Percentiles rank a stretch among this genome's conserved stretches.
Conservation (phyloP, 495 filamentous ascomycete genomes). For the Stereocaulon alpinum region DNA sequence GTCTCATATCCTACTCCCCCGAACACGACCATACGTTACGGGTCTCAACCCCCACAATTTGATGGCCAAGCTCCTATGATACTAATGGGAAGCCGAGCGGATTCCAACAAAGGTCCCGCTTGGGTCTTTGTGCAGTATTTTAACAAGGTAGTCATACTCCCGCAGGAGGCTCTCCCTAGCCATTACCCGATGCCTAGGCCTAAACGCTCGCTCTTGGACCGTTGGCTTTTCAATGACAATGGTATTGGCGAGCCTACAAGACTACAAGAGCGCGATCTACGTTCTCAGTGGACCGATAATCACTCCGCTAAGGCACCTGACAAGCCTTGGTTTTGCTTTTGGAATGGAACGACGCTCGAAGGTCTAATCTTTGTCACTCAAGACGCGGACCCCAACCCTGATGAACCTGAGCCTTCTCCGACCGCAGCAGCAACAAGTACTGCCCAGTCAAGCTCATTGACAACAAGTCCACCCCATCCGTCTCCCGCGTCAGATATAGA, state of each 20-base stretch:
- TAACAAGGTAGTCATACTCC: constrained; percentile 74
- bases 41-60: constrained; percentile 59
- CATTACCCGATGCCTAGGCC: constrained; percentile 19
- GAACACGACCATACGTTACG: constrained; percentile 46
- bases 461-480: no score
- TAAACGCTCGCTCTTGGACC: constrained; percentile 19
- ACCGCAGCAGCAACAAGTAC: constrained; percentile 11
- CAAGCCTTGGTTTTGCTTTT: constrained; percentile 78
- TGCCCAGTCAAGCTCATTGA: not conserved
- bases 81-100: constrained; percentile 57
- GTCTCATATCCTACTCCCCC: constrained; percentile 28
- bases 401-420: constrained; percentile 1
- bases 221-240: constrained; percentile 26
- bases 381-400: constrained; percentile 17
- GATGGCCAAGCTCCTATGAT: constrained; percentile 38
- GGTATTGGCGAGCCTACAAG: not conserved
- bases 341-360: constrained; percentile 74
- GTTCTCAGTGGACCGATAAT: constrained; percentile 31
- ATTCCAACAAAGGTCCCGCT: constrained; percentile 55
- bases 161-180: constrained; percentile 33
- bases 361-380: constrained; percentile 57
- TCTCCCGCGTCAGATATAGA: no score
- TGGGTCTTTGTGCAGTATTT: constrained; percentile 61
- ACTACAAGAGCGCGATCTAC: constrained; percentile 2
- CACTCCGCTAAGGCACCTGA: constrained; percentile 45